Evolutionary conservation across 345 rosid genomes (phyloP), one percentile per base, ranked within the genome.

Genomic region (Draba incana): DNA sequence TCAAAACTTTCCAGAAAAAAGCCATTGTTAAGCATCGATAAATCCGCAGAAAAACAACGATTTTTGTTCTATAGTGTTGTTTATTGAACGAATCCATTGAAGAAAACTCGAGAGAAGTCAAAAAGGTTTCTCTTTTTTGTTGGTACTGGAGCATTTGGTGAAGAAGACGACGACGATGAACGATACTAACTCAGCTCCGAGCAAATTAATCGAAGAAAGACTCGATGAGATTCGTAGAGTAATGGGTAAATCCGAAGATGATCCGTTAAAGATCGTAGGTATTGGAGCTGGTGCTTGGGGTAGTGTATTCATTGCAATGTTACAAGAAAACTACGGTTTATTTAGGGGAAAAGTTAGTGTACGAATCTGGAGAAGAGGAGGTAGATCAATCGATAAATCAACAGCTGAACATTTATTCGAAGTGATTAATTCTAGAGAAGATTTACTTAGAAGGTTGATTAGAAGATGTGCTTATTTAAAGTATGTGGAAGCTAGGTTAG

Each of bases 281-380:
- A 82, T 94, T 10, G 99, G 99, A 15, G 99, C 96, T 1, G 99
- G 99, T 54, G 99, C 98, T 46, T 94, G 99, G 98, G 99, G 98
- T 10, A 91, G 99, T 68, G 99, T 91, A n/a, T 94, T 91, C 75
- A 81, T 83, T 23, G 95, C 98, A 57, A 76, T 94, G 85, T 68
- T 94, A 67, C 99, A 94, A 48, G 96, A 94, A 7, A 75, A 76
- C 47, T 94, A 86, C 69, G 96, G 98, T 23, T 84, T 76, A 1
- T 80, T 86, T 13, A 79, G 98, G 37, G 91, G 81, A 0, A 94
- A 94, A 87, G 86, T 85, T 64, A 81, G 81, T n/a, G 82, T 94
- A 13, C 81, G 99, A 65, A 86, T 91, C 77, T 94, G 99, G 98
- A 85, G 99, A 74, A 85, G 99, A 71, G 85, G 90, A 28, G 96